Evolutionary conservation across 2,329 filamentous ascomycete species (phyloP), one percentile per base, ranked within the genome.

Genomic region (Dactylellina drechsleri): DNA sequence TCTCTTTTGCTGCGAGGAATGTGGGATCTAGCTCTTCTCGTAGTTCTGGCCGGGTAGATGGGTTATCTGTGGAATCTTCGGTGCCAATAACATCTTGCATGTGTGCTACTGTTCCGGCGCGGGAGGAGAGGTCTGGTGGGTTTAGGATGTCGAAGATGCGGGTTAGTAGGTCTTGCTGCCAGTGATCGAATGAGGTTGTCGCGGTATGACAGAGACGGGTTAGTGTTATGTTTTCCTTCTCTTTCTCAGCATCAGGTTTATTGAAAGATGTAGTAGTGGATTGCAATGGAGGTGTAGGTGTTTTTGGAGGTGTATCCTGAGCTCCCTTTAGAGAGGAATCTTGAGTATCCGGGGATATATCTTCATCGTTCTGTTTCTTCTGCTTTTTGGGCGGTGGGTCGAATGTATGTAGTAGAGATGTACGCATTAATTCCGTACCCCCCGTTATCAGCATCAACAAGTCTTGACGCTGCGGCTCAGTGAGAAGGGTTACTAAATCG

Each of bases 171-270:
- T 85, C 84, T 4, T 88, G 85, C 79, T 92, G 87, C 94, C 94
- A 98, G 77, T 92, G 90, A 70, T 91, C 88, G 80, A 94, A 96
- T 80, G 90, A 89, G 5, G 85, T 83, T 4, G 96, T 81, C 1
- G 89, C 86, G 64, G 90, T 89, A 76, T 87, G 88, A 83, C 89
- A 93, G 78, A 93, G 82, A 78, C 81, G 81, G 41, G 82, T 79
- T 41, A 82, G 81, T 16, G 81, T 78, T 23, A 79, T 76, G 23
- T 79, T 78, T n/a, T 80, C 74, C 50, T 80, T 78, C 31, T 47
- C 6, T 8, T 79, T 6, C 18, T 47, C 28, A n/a, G 20, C 31
- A 23, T 23, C 23, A 76, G 75, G 68, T 56, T 77, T 79, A 40
- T 79, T 78, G 23, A 81, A 81, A 61, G 82, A 64, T 84, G 84